Conservation (phyloP, 805 yeast species). For the Candida glaebosa region DNA sequence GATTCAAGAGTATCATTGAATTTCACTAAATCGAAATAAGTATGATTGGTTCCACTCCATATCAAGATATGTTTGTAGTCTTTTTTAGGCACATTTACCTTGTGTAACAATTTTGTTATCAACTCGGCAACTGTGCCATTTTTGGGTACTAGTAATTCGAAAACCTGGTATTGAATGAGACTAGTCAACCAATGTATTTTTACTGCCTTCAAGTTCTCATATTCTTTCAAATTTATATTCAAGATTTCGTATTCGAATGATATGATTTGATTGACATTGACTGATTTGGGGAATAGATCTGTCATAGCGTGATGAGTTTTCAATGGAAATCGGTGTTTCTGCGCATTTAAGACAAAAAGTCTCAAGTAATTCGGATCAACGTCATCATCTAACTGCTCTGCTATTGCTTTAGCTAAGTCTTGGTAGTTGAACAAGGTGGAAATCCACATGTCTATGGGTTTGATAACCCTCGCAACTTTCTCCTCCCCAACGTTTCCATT, state of each 20-base stretch:
- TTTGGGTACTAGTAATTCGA: slow-evolving; percentile 67
- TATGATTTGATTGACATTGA: slow-evolving; percentile 42
- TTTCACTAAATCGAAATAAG: slow-evolving; percentile 34
- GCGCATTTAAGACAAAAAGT: slow-evolving; percentile 56
- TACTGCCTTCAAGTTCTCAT: slow-evolving; percentile 70
- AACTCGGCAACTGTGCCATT: slow-evolving; percentile 52
- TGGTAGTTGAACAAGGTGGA: slow-evolving; percentile 56
- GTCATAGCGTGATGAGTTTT: slow-evolving; percentile 32
- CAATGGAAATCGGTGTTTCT: slow-evolving; percentile 54
- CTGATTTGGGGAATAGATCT: slow-evolving; percentile 39
- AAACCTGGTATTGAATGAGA: slow-evolving; percentile 62
- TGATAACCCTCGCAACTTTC: slow-evolving; percentile 17
- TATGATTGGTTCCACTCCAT: slow-evolving; percentile 52
- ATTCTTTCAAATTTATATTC: slow-evolving; percentile 68
- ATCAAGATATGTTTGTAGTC: slow-evolving; percentile 46
- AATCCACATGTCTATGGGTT: slow-evolving; percentile 62
- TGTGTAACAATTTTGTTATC: slow-evolving; percentile 52
- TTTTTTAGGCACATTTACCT: slow-evolving; percentile 48
- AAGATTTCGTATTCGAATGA: slow-evolving; percentile 72
- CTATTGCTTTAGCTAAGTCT: slow-evolving; percentile 61
- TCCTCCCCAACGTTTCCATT: slow-evolving; percentile 13
- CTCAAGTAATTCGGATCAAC: slow-evolving; percentile 62
- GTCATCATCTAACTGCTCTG: slow-evolving; percentile 38
- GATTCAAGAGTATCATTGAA: slow-evolving; percentile 34
- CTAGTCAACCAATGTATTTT: slow-evolving; percentile 70